Evolutionary conservation across 345 rosid species (phyloP), one percentile per base, ranked within the genome.

Genomic region (Dimocarpus longan): DNA sequence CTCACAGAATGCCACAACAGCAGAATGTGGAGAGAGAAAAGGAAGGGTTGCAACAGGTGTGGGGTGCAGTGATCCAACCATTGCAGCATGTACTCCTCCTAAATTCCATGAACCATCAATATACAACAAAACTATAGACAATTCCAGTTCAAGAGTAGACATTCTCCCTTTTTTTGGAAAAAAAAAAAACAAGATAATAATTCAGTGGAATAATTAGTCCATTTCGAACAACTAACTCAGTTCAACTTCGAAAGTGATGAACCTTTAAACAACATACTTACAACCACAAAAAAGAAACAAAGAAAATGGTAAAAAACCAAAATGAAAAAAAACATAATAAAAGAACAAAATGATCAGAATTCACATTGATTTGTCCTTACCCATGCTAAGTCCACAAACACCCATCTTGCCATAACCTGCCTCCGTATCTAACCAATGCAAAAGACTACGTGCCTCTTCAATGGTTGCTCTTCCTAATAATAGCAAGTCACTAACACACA

Each of bases 71-170:
- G 99, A 93, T 87, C 99, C 99, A 71, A 93, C 95, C 99, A 96
- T 94, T 74, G 98, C 97, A 84, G 99, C 98, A 84, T 94, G 98
- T 12, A 96, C 99, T 86, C 99, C 98, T 32, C 99, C 99, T 89
- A 71, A 70, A 78, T 81, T 22, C 66, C 84, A 79, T 37, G 24
- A 84, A 82, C 73, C 60, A 84, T 65, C 60, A 76, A 87, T 28
- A 10, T 54, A 60, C 24, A 68, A 75, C 50, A 18, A 68, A 54
- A 65, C 16, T 26, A 22, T 21, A 18, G 24, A 52, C 11, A 6
- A 57, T 50, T 52, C 66, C 28, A 40, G 46, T 24, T 21, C 73
- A 63, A 8, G 59, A 40, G 32, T 12, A 48, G 22, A 71, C 52
- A 39, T 40, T 77, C 68, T 40, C 43, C n/a, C 3, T 6, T 15